Conservation (phyloP, 1,139 yeast genomes). For the Geotrichum restrictum region DNA sequence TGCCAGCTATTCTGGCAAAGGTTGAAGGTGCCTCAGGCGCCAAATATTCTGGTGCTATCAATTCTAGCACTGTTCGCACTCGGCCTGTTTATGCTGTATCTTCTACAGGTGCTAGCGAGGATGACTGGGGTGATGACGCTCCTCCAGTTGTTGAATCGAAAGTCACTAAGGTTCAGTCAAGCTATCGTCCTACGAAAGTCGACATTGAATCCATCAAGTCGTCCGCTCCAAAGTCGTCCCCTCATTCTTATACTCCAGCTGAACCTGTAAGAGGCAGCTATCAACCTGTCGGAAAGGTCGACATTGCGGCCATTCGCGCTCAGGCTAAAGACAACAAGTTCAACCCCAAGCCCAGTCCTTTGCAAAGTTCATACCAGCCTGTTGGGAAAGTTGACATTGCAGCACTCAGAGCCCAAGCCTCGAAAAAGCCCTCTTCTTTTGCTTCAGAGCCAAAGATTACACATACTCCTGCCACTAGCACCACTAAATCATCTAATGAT, state of each 20-base stretch:
- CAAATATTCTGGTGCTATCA: constrained; percentile 59
- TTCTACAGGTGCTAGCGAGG: constrained; percentile 40
- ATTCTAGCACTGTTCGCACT: constrained; percentile 34
- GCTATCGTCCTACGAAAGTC: constrained; percentile 65
- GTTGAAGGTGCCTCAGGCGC: constrained; percentile 95
- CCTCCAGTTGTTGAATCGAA: constrained; percentile 40
- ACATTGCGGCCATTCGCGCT: constrained; percentile 47
- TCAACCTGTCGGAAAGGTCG: constrained; percentile 57
- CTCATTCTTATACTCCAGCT: constrained; percentile 24
- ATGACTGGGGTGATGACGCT: constrained; percentile 60
- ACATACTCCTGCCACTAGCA: not conserved
- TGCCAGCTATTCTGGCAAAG: constrained; percentile 66
- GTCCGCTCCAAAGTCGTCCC: constrained; percentile 29
- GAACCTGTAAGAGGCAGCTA: constrained; percentile 47
- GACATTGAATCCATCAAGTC: constrained; percentile 45
- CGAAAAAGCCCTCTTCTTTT: constrained; percentile 23
- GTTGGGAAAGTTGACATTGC: constrained; percentile 56
- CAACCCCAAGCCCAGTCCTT: constrained; percentile 31
- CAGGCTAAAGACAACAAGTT: constrained; percentile 37
- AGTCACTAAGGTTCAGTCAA: constrained; percentile 54
- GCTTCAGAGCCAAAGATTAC: constrained; percentile 9
- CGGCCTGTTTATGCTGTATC: constrained; percentile 38
- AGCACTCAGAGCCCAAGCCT: constrained; percentile 44
- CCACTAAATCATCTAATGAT: constrained; percentile 18
- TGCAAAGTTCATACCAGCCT: constrained; percentile 48